phyloP scores from a whole-genome alignment of 345 rosid species.

The Dipteronia dyeriana region DNA sequence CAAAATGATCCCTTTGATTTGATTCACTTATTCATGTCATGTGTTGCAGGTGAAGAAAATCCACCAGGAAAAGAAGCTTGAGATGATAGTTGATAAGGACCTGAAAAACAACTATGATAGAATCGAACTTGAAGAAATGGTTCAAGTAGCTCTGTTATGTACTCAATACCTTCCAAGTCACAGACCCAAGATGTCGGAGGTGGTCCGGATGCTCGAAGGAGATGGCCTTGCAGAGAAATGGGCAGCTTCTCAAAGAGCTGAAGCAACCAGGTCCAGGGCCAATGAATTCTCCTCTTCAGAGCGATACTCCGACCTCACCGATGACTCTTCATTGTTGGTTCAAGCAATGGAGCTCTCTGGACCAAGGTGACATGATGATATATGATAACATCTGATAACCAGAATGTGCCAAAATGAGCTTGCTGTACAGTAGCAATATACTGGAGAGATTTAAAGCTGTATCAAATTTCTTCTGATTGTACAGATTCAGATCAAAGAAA shows the following conservation, averaged over 20 bases:
- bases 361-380: conserved; percentile 62
- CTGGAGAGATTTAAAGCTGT: conserved; percentile 22
- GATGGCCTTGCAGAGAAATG: conserved; percentile 95
- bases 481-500: conserved; percentile 34
- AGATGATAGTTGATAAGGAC: conserved; percentile 84
- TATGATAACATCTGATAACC: background rate
- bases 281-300: conserved; percentile 77
- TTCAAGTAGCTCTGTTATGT: conserved; percentile 82
- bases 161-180: conserved; percentile 79
- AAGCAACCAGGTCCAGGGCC: conserved; percentile 56
- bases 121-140: conserved; percentile 83
- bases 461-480: conserved; percentile 35
- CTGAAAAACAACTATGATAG: conserved; percentile 64
- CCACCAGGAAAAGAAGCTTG: conserved; percentile 88
- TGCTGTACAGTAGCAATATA: conserved; percentile 33
- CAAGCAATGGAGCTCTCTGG: conserved; percentile 97
- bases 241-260: conserved; percentile 90
- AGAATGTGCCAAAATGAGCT: conserved; percentile 19
- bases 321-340: conserved; percentile 74
- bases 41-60: conserved; percentile 73
- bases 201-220: conserved; percentile 93
- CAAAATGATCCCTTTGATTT: background rate
- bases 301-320: conserved; percentile 83
- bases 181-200: conserved; percentile 96
- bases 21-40: background rate